Evolutionary conservation across 345 rosid species (phyloP).

Genomic region (Linum tenue): DNA sequence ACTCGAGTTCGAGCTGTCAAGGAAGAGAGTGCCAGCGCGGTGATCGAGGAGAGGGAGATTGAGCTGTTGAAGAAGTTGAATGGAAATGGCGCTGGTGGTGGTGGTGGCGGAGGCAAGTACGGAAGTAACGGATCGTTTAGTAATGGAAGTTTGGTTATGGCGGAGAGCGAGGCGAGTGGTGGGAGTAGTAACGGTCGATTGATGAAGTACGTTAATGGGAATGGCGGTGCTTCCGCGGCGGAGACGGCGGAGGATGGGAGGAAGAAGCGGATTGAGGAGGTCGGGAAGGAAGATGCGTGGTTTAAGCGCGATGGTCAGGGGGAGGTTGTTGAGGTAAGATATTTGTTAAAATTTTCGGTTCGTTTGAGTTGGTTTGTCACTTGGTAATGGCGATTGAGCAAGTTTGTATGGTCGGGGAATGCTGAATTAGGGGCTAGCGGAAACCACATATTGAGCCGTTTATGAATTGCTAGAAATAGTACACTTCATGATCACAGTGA

Average conservation of each 20-base stretch:
- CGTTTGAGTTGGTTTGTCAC: not conserved
- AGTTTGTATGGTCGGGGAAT: not conserved
- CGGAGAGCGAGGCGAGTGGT: constrained; percentile 8
- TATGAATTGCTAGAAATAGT: not conserved
- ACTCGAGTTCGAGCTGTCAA: constrained; percentile 35
- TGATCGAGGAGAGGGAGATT: constrained; percentile 43
- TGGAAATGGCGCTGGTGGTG: constrained; percentile 31
- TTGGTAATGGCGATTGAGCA: not conserved
- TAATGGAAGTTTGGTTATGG: constrained; percentile 24
- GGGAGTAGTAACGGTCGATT: constrained; percentile 42
- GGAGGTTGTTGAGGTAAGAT: constrained; percentile 47
- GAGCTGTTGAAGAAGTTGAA: constrained; percentile 29
- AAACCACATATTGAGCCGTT: too few species aligned
- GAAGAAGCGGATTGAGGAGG: constrained; percentile 84
- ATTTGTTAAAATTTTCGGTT: not conserved
- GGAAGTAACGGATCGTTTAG: constrained; percentile 15
- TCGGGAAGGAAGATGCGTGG: constrained; percentile 96
- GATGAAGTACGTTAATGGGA: constrained; percentile 54
- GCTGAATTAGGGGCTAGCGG: too few species aligned
- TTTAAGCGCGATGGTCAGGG: constrained; percentile 43
- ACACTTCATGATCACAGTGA: not conserved
- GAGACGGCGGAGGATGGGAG: constrained; percentile 45
- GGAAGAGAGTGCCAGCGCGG: constrained; percentile 27
- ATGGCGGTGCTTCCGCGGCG: constrained; percentile 16
- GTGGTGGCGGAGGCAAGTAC: constrained; percentile 17